Base-by-base conservation (phyloP, 73 alveolate genomes). In the Blepharisma japonicum region DNA sequence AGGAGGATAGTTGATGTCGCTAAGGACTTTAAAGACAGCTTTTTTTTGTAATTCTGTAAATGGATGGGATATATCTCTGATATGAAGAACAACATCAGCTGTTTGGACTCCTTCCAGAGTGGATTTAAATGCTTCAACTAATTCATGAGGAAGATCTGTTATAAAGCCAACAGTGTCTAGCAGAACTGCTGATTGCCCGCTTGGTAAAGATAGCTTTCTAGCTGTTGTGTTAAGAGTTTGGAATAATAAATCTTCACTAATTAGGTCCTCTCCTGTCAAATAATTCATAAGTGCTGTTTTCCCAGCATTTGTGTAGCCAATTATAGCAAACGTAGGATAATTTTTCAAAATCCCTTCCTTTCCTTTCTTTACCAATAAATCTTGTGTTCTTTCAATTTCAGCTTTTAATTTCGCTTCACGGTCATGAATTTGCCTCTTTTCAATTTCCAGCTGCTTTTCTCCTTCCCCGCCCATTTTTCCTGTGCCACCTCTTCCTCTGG, bases 301-400 rank as follows among this genome's bases (percentile, higher is more conserved):
- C 0, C 98, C 98, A 49, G 96, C 98, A 81, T 93, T 93, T 8
- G 98, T 93, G 55, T 93, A 93, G 7, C 98, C 98, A 56, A 91
- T 84, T 20, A 93, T 61, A 14, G 97, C 98, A 0, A 93, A 71
- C 7, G 89, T 56, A 8, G 98, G 97, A 0, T 84, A 71, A 18
- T 84, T 83, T 6, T 81, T 81, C 56, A 42, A 49, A 51, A 54
- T 78, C 76, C 66, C 38, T 53, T 72, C 68, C 55, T 61, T 61
- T 32, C 39, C 80, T 81, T 61, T 80, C 81, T 27, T 71, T 54
- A 55, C 83, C 54, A 21, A 23, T 51, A 54, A 45, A 56, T 14
- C 49, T 61, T 51, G 72, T 18, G 38, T 81, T 50, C 77, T 78
- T 49, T 45, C 56, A 5, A 85, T 48, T 66, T 80, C 90, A 48